Base-by-base conservation (phyloP, 2,329 filamentous ascomycete species). In the Huntiella savannae region DNA sequence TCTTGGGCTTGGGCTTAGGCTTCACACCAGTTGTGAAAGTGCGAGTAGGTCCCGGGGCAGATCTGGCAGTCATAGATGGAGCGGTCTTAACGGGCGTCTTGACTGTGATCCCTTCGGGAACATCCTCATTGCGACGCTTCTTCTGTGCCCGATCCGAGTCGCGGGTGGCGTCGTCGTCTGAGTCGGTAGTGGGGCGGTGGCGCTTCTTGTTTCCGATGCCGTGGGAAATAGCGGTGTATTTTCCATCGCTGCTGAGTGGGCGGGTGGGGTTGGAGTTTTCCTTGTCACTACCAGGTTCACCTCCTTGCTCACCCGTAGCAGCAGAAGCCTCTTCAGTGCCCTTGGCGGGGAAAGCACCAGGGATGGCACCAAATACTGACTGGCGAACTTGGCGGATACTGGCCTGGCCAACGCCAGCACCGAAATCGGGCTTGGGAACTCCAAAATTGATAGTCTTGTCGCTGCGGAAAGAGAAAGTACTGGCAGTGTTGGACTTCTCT, bases 201-300 rank as follows among this genome's bases (percentile, higher is more conserved):
- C 76, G 71, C 61, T 78, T 80, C 65, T 80, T 79, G 62, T 74
- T 79, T 5, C 64, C 59, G 60, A 80, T 71, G 13, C 76, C 76
- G 53, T 79, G 76, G 3, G 72, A 66, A 34, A 75, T 66, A 35
- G 66, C 66, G n/a, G 59, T 54, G 43, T 68, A 55, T 56, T 64
- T 33, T 2, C 40, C 48, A 38, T 49, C 48, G 39, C 59, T 58
- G 33, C 32, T 47, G 17, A 53, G 54, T 4, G 55, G 53, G 43
- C 50, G 54, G 15, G 56, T 52, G 4, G 66, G 68, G 1, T 62
- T 62, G 39, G 63, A 60, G 54, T 77, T 76, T 55, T 75, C 72
- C 59, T 75, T 75, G 58, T 74, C 66, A 19, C 37, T 45, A 8
- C 61, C 60, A 46, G 63, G 62, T 10, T 57, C 55, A 37, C 54